Conservation (phyloP, 1,284 basidiomycete genomes). For the Apiotrichum veenhuisii region DNA sequence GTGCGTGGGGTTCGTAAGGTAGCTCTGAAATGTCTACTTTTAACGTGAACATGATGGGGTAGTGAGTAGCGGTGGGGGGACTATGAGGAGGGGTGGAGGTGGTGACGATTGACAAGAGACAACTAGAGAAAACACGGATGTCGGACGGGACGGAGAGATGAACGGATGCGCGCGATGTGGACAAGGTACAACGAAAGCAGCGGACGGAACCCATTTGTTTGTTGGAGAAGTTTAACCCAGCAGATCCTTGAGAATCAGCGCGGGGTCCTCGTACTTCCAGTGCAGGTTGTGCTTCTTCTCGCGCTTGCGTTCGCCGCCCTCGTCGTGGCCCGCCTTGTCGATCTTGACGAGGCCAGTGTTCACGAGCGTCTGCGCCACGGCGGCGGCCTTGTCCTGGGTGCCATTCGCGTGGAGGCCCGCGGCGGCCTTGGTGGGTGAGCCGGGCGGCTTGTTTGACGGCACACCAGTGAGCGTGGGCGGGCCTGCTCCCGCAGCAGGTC, state of each 20-base stretch:
- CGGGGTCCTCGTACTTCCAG: slow-evolving; percentile 51
- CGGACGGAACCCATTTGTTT: not conserved
- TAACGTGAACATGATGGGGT: not conserved
- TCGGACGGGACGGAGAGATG: too few relatives aligned
- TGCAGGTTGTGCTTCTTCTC: slow-evolving; percentile 46
- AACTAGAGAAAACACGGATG: not conserved
- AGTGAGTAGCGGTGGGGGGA: too few relatives aligned
- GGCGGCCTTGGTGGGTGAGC: slow-evolving; percentile 31
- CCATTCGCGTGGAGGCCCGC: slow-evolving; percentile 29
- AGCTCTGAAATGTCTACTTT: not conserved
- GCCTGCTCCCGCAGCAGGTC: not conserved
- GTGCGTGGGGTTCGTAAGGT: not conserved
- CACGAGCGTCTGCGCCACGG: slow-evolving; percentile 24
- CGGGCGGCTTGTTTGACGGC: not conserved
- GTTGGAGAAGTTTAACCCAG: slow-evolving; percentile 36
- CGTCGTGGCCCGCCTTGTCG: slow-evolving; percentile 36
- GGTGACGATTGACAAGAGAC: not conserved
- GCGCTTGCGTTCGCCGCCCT: slow-evolving; percentile 32
- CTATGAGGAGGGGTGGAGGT: too few relatives aligned
- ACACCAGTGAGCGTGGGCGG: not conserved
- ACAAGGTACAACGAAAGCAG: not conserved
- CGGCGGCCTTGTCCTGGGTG: slow-evolving; percentile 29
- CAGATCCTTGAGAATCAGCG: slow-evolving; percentile 44
- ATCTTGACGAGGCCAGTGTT: slow-evolving; percentile 37
- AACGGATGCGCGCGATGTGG: not conserved